phyloP scores from a whole-genome alignment of 2,329 filamentous ascomycete species.

The Ophiostoma australiae region DNA sequence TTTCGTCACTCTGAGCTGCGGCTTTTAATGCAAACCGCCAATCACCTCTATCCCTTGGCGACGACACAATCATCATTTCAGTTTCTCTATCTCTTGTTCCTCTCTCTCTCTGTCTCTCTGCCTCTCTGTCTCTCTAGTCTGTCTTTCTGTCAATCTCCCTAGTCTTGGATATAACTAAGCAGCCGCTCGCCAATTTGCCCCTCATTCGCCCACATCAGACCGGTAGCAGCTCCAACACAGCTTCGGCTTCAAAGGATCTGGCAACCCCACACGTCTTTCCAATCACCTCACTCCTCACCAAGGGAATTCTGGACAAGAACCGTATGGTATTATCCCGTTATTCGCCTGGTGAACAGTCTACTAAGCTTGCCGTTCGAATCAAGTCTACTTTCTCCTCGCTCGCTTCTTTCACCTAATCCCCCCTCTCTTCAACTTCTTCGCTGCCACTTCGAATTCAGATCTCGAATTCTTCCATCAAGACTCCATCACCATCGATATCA shows the following conservation, averaged over 20 bases:
- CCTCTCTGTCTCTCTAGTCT: background rate
- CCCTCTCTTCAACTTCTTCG: background rate
- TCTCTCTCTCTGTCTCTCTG: background rate
- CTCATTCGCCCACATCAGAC: conserved; percentile 1
- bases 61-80: background rate
- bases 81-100: background rate
- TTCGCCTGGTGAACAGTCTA: background rate
- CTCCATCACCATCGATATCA: background rate
- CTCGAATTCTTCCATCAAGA: background rate
- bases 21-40: background rate
- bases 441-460: background rate
- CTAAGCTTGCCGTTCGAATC: background rate
- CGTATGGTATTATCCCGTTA: background rate
- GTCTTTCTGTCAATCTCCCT: background rate
- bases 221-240: conserved; percentile 8
- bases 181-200: conserved; percentile 1
- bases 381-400: background rate
- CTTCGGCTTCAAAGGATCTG: conserved; percentile 11
- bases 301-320: background rate
- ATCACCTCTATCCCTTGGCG: conserved; percentile 1
- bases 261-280: conserved; percentile 12
- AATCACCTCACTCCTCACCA: background rate
- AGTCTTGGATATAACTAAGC: conserved; percentile 5
- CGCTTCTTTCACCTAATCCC: background rate
- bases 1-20: conserved; percentile 4